Evolutionary conservation across 1,284 basidiomycete genomes (phyloP), one percentile per base, ranked within the genome.

Genomic region (Apiotrichum siamense): DNA sequence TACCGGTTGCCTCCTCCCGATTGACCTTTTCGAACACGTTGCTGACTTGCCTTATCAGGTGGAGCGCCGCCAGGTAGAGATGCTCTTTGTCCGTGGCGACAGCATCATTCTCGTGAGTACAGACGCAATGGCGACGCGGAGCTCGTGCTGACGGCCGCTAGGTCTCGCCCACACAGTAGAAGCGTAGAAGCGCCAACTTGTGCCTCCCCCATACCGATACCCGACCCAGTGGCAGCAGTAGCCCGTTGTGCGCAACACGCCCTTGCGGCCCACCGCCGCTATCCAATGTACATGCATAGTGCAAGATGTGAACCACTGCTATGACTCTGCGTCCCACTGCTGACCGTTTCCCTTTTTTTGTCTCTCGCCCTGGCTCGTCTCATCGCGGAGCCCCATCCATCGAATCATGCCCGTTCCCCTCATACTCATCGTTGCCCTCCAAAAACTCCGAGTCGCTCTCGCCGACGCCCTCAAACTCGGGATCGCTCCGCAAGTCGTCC

Each of bases 1-100:
- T 15, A 7, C 29, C 29, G 15, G 15, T 15, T 9, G 9, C 29
- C 29, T 31, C 29, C 29, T 9, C 29, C 15, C 33, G 13, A n/a
- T 35, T 33, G 39, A 20, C 39, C 15, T 17, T 20, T 15, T 29
- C 26, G 12, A 31, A 32, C 29, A 33, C 18, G n/a, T n/a, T 21
- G 48, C 42, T 49, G 47, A 51, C n/a, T n/a, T n/a, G n/a, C n/a
- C n/a, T n/a, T n/a, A n/a, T n/a, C 64, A 97, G 93, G 81, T 89
- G 35, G 90, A 91, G 54, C 93, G 92, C 76, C 80, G 93, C 63
- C 93, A 88, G 74, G 85, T 93, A 79, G 90, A 94, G 54, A 98
- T 99, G 94, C 79, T 99, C 46, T 99, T 97, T 66, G 93, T 99
- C 2, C 80, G 94, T 70, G 94, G 94, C 49, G 92, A 96, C 70